Evolutionary conservation across 1,284 basidiomycete species (phyloP).

Genomic region (Leccinum subspadiceum): DNA sequence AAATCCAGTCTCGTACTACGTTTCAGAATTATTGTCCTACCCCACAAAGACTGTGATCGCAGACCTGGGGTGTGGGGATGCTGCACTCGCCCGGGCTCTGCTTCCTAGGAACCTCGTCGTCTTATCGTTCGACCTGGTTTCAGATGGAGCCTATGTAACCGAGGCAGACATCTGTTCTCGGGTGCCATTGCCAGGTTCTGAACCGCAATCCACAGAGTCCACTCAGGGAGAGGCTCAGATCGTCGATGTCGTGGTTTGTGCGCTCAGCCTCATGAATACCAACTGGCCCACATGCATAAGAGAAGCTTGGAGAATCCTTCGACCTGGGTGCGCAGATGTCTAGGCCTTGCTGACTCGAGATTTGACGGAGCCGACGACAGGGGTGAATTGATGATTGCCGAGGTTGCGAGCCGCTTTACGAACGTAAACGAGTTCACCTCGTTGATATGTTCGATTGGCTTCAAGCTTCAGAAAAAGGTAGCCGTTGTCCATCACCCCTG

Average conservation of each 20-base stretch:
- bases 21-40: constrained; percentile 55
- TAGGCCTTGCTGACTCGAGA: constrained; percentile 5
- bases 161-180: constrained; percentile 77
- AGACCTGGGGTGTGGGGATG: constrained; percentile 96
- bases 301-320: constrained; percentile 88
- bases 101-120: constrained; percentile 69
- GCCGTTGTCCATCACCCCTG: background rate
- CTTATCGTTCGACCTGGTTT: constrained; percentile 79
- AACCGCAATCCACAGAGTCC: constrained; percentile 44
- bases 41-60: constrained; percentile 75
- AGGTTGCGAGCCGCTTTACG: constrained; percentile 90
- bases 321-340: constrained; percentile 61
- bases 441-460: constrained; percentile 76
- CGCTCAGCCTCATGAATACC: constrained; percentile 94
- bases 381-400: constrained; percentile 89
- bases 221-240: constrained; percentile 62
- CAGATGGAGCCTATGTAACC: constrained; percentile 69
- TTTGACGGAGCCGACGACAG: constrained; percentile 40
- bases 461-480: constrained; percentile 75
- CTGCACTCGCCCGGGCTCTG: constrained; percentile 77
- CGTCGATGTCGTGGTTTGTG: constrained; percentile 91
- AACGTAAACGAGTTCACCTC: constrained; percentile 74
- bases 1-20: constrained; percentile 83
- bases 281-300: constrained; percentile 93
- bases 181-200: constrained; percentile 81